phyloP scores from a whole-genome alignment of 2,329 filamentous ascomycete genomes.

The Aciculosporium take region DNA sequence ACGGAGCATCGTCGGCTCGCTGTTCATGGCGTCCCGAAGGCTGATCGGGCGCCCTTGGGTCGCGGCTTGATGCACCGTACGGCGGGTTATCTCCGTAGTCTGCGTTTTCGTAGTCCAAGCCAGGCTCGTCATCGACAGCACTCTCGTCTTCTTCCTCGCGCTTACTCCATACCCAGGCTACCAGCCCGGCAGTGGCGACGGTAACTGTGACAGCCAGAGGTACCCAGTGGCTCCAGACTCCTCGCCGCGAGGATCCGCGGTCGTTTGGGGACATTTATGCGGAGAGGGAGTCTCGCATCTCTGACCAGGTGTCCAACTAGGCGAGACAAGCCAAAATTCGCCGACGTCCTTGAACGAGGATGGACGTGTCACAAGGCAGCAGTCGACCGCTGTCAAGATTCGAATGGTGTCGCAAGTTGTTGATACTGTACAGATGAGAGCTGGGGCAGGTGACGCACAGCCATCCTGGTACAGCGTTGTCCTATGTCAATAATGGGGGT shows the following conservation, averaged over 20 bases:
- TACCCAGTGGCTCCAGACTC: conserved; percentile 71
- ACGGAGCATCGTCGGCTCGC: conserved; percentile 21
- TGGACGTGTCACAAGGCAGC: not conserved
- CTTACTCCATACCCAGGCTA: conserved; percentile 90
- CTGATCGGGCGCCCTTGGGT: conserved; percentile 17
- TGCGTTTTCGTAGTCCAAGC: conserved; percentile 31
- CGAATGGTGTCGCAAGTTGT: conserved; percentile 2
- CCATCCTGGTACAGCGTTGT: conserved; percentile 4
- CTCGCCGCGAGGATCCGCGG: conserved; percentile 41
- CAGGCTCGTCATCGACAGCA: conserved; percentile 36
- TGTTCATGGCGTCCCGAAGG: conserved; percentile 18
- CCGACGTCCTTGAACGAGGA: not conserved
- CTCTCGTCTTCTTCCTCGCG: conserved; percentile 63
- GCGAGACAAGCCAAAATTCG: not conserved
- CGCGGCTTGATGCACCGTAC: conserved; percentile 29
- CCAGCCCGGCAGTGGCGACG: conserved; percentile 72
- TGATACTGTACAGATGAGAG: not conserved
- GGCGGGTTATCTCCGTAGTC: conserved; percentile 40
- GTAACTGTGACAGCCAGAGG: conserved; percentile 77
- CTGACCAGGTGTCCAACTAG: conserved; percentile 11
- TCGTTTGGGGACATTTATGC: conserved; percentile 44
- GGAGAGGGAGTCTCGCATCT: conserved; percentile 20
- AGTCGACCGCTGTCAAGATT: not conserved
- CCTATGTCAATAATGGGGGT: conserved; percentile 8
- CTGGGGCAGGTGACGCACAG: not conserved